A percentile compares a stretch with the other conserved stretches of the same genome.
phyloP scores from a whole-genome alignment of 176 grass and related monocot genomes.

The Miscanthus lutarioriparius region DNA sequence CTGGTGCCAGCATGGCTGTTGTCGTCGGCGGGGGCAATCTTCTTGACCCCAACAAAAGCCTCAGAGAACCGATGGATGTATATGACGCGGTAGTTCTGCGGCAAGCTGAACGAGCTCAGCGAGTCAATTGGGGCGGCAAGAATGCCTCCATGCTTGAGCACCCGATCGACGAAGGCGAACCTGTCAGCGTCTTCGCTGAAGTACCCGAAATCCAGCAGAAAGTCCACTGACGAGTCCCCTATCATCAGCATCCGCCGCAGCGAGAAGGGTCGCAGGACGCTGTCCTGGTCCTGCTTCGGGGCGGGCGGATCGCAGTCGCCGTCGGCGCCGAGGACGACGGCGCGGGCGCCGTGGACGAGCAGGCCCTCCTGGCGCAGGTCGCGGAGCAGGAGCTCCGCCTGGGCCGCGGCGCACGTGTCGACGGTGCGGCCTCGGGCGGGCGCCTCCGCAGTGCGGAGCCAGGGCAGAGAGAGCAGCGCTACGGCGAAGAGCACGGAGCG shows the following conservation, averaged over 20 bases:
- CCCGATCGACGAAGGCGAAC: slow-evolving; percentile 51
- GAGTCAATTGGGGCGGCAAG: slow-evolving; percentile 29
- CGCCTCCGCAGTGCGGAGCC: slow-evolving; percentile 38
- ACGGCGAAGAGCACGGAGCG: slow-evolving; percentile 60
- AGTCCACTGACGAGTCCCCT: slow-evolving; percentile 57
- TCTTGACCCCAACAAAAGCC: slow-evolving; percentile 64
- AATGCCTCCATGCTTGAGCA: slow-evolving; percentile 67
- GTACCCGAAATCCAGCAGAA: slow-evolving; percentile 50
- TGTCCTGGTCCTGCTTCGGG: slow-evolving; percentile 34
- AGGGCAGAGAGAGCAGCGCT: slow-evolving; percentile 53
- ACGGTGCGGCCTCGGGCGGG: slow-evolving; percentile 6
- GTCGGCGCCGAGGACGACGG: slow-evolving; percentile 48
- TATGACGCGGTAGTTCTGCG: slow-evolving; percentile 56
- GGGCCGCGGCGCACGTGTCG: slow-evolving; percentile 36
- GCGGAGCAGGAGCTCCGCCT: slow-evolving; percentile 61
- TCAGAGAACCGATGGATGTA: slow-evolving; percentile 57
- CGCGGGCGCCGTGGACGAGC: slow-evolving; percentile 28
- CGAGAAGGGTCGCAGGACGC: slow-evolving; percentile 31
- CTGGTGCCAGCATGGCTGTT: background rate
- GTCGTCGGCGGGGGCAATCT: slow-evolving; percentile 25
- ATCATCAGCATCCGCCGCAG: slow-evolving; percentile 32
- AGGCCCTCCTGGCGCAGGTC: slow-evolving; percentile 64
- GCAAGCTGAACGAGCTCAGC: slow-evolving; percentile 37
- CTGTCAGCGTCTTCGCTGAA: slow-evolving; percentile 44
- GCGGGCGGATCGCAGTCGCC: slow-evolving; percentile 26